phyloP scores from a whole-genome alignment of 768 basidiomycete genomes.

The Suillus placidus region DNA sequence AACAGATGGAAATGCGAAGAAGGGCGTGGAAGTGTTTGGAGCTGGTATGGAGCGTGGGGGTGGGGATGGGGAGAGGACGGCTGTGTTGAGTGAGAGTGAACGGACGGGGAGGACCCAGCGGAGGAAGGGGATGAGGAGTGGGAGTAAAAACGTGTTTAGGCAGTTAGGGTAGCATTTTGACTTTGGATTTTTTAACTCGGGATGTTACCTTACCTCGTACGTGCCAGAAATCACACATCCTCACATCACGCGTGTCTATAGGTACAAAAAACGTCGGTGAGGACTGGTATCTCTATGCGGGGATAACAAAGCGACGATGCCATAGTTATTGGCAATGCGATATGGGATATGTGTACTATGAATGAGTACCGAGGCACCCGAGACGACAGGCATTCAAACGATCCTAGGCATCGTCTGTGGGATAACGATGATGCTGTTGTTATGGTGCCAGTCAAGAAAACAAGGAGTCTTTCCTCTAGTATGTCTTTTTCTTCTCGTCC shows the following conservation, averaged over 20 bases:
- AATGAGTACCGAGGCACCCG: background rate
- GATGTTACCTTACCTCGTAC: background rate
- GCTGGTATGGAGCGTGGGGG: constrained; percentile 87
- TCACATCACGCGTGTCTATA: background rate
- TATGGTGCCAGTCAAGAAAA: background rate
- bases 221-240: background rate
- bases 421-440: background rate
- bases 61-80: constrained; percentile 44
- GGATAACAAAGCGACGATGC: background rate
- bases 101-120: constrained; percentile 78
- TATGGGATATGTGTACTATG: constrained; percentile 6
- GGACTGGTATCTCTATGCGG: background rate
- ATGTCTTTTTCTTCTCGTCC: constrained; percentile 99
- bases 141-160: constrained; percentile 85
- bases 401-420: background rate
- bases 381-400: background rate
- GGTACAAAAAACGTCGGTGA: background rate
- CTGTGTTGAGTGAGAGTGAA: constrained; percentile 63
- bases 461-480: constrained; percentile 34
- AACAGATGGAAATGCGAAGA: constrained; percentile 39
- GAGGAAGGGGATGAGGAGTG: constrained; percentile 81
- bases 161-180: constrained; percentile 16
- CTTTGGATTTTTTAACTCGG: background rate
- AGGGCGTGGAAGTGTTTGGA: constrained; percentile 79
- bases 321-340: constrained; percentile 5